These are phyloP conservation scores for Kwoniella botswanensis DNA, from an alignment of 768 basidiomycete genomes.

Conservation along the genomic window DNA sequence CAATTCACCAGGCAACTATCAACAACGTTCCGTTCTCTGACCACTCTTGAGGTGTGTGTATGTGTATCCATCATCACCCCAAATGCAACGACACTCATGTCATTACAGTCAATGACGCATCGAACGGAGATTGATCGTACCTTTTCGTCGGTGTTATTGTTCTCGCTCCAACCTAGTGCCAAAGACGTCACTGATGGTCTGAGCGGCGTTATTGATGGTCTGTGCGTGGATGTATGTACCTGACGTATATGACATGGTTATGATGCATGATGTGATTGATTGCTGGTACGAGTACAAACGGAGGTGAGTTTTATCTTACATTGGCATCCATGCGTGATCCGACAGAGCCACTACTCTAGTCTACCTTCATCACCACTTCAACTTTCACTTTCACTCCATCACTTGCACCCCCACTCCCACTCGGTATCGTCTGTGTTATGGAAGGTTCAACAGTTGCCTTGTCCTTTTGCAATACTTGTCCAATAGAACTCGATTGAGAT, in stretches of 20 bases:
- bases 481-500: neutral
- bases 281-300: no score
- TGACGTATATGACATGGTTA: neutral
- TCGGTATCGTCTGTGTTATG: neutral
- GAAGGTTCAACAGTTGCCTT: neutral
- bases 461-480: neutral
- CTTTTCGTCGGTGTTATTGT: neutral
- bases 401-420: neutral
- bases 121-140: neutral
- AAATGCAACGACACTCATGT: neutral
- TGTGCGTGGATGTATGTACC: constrained; percentile 1
- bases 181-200: neutral
- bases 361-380: constrained; percentile 18
- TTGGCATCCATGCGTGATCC: neutral
- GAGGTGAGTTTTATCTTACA: neutral
- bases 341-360: neutral
- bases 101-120: neutral
- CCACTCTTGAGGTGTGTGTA: neutral
- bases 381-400: constrained; percentile 12
- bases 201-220: neutral
- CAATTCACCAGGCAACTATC: neutral
- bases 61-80: neutral
- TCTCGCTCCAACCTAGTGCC: neutral
- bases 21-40: neutral
- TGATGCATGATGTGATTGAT: neutral